Percentiles rank a stretch among this genome's conserved stretches.
Evolutionary conservation across 345 rosid species (phyloP).

Genomic region (Kandelia obovata): DNA sequence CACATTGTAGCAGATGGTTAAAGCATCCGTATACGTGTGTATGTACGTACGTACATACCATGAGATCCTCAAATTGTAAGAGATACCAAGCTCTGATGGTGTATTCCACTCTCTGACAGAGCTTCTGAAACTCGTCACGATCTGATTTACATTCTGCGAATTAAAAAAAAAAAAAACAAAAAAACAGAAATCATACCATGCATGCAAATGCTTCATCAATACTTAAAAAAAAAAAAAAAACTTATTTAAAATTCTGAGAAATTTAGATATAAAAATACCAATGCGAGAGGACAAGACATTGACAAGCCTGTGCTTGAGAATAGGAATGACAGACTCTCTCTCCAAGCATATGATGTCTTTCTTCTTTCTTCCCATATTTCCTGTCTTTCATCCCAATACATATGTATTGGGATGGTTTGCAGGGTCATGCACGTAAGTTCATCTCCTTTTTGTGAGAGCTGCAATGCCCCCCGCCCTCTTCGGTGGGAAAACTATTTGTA

Average conservation of each 20-base stretch:
- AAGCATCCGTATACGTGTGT: neutral
- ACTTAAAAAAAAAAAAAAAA: neutral
- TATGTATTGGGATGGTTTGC: too few relatives aligned
- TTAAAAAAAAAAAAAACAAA: too few relatives aligned
- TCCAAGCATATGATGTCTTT: conserved; percentile 55
- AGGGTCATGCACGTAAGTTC: too few relatives aligned
- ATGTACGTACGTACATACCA: conserved; percentile 27
- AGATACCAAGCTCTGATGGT: conserved; percentile 70
- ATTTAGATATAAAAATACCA: conserved; percentile 20
- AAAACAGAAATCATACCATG: neutral
- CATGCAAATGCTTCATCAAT: neutral
- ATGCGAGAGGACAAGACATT: conserved; percentile 42
- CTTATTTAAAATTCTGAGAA: neutral
- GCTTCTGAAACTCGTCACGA: conserved; percentile 48
- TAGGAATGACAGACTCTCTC: conserved; percentile 70
- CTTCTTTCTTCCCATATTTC: conserved; percentile 46
- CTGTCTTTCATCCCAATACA: neutral
- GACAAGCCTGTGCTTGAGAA: conserved; percentile 55
- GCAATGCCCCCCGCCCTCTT: conserved; percentile 12
- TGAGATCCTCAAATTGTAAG: conserved; percentile 67
- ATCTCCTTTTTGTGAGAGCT: neutral
- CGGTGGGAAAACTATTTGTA: neutral
- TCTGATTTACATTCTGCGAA: conserved; percentile 34
- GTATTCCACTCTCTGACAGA: conserved; percentile 62
- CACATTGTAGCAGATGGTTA: neutral